Conservation (phyloP, 768 basidiomycete species). For the Sarcodon sp. region DNA sequence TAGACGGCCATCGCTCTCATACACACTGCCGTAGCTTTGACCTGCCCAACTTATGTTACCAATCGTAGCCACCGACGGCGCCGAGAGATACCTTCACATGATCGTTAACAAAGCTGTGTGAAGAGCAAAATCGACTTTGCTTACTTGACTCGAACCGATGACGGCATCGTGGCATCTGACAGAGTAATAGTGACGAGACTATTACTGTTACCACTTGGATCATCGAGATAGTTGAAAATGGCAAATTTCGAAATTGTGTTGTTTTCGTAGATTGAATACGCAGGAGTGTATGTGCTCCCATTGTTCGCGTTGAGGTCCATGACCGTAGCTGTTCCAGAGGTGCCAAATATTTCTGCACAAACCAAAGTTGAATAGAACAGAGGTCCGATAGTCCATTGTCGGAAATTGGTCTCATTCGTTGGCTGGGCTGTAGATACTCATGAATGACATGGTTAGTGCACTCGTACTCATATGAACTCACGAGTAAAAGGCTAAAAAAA, state of each 20-base stretch:
- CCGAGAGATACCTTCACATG: constrained; percentile 35
- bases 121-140: constrained; percentile 12
- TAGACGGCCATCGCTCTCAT: constrained; percentile 57
- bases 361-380: constrained; percentile 65
- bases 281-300: constrained; percentile 44
- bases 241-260: constrained; percentile 46
- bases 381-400: constrained; percentile 64
- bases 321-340: constrained; percentile 48
- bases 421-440: constrained; percentile 31
- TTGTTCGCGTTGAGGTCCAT: constrained; percentile 47
- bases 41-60: constrained; percentile 68
- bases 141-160: constrained; percentile 39
- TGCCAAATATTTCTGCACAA: constrained; percentile 60
- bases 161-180: constrained; percentile 28
- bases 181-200: constrained; percentile 38
- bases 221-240: constrained; percentile 63
- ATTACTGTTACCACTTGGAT: constrained; percentile 39
- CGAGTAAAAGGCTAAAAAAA: constrained; percentile 24
- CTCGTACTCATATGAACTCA: constrained; percentile 4
- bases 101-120: background rate
- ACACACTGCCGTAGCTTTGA: constrained; percentile 54
- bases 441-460: background rate
- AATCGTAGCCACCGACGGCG: constrained; percentile 43
- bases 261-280: constrained; percentile 64
- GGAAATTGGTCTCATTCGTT: constrained; percentile 40